Base-by-base conservation (phyloP, 352 stramenopile genomes). In the Phytopythium vexans region DNA sequence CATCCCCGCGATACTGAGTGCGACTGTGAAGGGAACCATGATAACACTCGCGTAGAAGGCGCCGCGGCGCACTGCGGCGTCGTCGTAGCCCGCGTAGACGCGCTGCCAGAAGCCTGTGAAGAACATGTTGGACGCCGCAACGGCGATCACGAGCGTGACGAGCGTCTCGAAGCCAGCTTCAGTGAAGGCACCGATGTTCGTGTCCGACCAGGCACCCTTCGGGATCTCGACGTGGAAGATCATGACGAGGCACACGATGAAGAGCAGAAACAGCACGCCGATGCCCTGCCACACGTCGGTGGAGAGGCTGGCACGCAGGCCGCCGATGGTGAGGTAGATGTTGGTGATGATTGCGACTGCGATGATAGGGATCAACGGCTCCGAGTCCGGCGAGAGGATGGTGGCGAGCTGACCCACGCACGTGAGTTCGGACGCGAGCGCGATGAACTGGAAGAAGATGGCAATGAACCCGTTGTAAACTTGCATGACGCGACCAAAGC, bases 401-500 rank as follows among this genome's bases (percentile, higher is more conserved):
- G 41, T 48, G 12, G 73, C 77, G 32, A 92, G 58, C n/a, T 68
- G 34, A 0, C 77, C 82, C 21, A 89, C 82, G 6, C 53, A 76
- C 38, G 82, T 89, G 52, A 89, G 62, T 58, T 92, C 82, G 5
- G 78, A 88, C 6, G 73, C 74, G 15, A 92, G 60, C 41, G 74
- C 89, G 66, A 92, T 88, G 52, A 92, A 88, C 66, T 92, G 82
- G 72, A 87, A 89, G 48, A 92, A 89, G 37, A 89, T 62, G 14
- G 82, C 74, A 41, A 89, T 79, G 52, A 85, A 60, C 14, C 68
- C 64, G 21, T 88, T 64, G 66, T 89, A 89, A 9, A 81, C 62
- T 42, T 92, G 78, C 75, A 89, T 87, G 16, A 68, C 42, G 41
- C 76, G 73, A 33, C 82, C 82, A 49, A 86, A 92, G 33, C 79